Base-by-base conservation (phyloP, 495 filamentous ascomycete genomes). In the Glonium stellatum region DNA sequence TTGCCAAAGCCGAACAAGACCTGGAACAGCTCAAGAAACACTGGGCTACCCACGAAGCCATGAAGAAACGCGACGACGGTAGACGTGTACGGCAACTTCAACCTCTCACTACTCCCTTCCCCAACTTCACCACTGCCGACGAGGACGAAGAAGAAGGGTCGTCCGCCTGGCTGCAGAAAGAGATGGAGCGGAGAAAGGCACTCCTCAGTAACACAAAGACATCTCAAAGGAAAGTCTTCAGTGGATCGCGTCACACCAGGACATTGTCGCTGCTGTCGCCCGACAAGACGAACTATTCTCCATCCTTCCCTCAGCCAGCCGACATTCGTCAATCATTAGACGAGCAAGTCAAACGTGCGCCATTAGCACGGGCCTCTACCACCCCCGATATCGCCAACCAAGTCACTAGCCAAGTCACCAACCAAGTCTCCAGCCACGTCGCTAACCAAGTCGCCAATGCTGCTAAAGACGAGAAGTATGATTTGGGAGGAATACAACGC, bases 251-350 rank as follows among this genome's bases (percentile, higher is more conserved):
- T 44, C 90, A 96, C 71, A 82, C 88, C 0, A 79, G 92, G 41
- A 84, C 91, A 2, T 70, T 97, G 46, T 96, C 91, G 6, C 71
- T 97, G 60, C 74, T 97, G 9, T 92, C 91, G n/a, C 87, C 90
- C 0, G 77, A 78, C 60, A 65, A 73, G 49, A 15, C 39, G 52
- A 69, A 67, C 12, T 73, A 72, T 59, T 62, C 64, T 22, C 74
- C 70, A 5, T 71, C 77, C 9, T 75, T 78, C 37, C 65, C 60
- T 44, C 62, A 71, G 66, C 53, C 60, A 54, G 41, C 69, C 72
- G 55, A 78, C 53, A 53, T 64, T 48, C 48, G 46, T 44, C 41
- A 75, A n/a, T 58, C 75, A 25, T 69, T 72, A 18, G 67, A 75
- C 49, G 68, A 71, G n/a, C n/a, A 60, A 12, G 35, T 36, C 37